phyloP scores from a whole-genome alignment of 1,284 basidiomycete genomes.

The Omphalotus olearius region DNA sequence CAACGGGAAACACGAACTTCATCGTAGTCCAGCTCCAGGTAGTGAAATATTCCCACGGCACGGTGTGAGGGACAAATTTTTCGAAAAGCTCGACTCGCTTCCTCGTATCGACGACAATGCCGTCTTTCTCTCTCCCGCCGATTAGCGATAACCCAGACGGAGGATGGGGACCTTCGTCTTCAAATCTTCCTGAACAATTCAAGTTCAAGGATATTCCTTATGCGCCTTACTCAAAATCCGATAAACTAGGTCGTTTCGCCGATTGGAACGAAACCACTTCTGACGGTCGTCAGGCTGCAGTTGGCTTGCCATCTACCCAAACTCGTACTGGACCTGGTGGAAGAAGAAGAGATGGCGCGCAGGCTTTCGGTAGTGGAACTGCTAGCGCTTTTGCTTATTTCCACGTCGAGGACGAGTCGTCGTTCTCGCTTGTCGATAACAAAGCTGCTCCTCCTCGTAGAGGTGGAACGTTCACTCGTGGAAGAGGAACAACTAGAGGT shows the following conservation, averaged over 20 bases:
- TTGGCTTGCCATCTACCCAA: constrained; percentile 46
- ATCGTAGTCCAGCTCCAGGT: constrained; percentile 8
- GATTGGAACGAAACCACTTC: constrained; percentile 89
- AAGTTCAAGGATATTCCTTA: constrained; percentile 93
- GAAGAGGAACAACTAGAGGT: constrained; percentile 44
- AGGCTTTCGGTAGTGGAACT: constrained; percentile 78
- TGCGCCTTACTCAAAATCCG: constrained; percentile 96
- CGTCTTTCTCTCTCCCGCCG: constrained; percentile 71
- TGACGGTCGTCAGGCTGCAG: constrained; percentile 57
- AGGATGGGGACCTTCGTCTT: constrained; percentile 77
- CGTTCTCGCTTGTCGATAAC: constrained; percentile 95
- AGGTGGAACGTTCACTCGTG: constrained; percentile 58
- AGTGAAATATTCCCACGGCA: constrained; percentile 12
- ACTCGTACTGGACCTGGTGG: constrained; percentile 46
- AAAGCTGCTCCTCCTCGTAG: constrained; percentile 64
- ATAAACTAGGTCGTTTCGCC: constrained; percentile 96
- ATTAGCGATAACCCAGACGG: constrained; percentile 82
- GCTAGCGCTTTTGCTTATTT: constrained; percentile 97
- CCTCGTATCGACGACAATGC: constrained; percentile 39
- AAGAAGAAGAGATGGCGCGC: constrained; percentile 61
- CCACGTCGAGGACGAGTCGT: constrained; percentile 97
- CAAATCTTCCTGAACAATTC: constrained; percentile 73
- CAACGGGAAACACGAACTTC: constrained; percentile 8
- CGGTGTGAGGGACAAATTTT: constrained; percentile 1
- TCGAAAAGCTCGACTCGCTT: constrained; percentile 1